Conservation (phyloP, 768 basidiomycete genomes). For the Trametes maxima region DNA sequence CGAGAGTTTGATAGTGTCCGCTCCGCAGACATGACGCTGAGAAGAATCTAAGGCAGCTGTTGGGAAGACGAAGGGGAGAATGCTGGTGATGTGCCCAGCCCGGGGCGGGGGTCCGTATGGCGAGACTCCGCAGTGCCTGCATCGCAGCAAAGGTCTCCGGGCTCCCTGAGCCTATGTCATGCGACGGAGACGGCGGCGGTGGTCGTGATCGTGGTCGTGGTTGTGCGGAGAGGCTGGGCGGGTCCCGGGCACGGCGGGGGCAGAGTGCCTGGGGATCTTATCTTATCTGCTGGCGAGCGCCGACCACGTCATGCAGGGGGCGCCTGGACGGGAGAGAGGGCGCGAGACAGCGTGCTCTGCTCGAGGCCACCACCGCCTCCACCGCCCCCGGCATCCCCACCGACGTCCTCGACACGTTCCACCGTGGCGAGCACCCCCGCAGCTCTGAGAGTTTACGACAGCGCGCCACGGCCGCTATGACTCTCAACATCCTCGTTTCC, state of each 20-base stretch:
- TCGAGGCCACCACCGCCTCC: slow-evolving; percentile 13
- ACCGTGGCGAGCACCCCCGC: slow-evolving; percentile 10
- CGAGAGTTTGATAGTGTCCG: slow-evolving; percentile 40
- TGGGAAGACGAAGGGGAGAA: too few relatives aligned
- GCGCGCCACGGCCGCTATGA: slow-evolving; percentile 33
- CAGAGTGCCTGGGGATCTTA: neutral
- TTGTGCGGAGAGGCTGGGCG: too few relatives aligned
- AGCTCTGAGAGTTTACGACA: slow-evolving; percentile 4
- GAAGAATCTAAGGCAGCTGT: neutral
- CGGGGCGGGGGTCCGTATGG: too few relatives aligned
- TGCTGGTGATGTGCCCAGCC: too few relatives aligned
- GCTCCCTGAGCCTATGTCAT: too few relatives aligned
- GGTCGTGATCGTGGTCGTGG: too few relatives aligned
- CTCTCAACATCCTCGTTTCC: slow-evolving; percentile 41
- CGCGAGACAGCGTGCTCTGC: slow-evolving; percentile 2
- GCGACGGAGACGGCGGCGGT: too few relatives aligned
- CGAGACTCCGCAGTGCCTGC: too few relatives aligned
- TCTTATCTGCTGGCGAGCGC: neutral
- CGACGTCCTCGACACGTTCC: slow-evolving; percentile 15
- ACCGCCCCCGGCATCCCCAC: neutral
- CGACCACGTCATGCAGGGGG: neutral
- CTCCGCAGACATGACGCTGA: neutral
- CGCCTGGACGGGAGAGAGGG: neutral
- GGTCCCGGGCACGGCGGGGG: neutral
- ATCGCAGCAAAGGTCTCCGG: too few relatives aligned